Conservation (phyloP, 2,329 filamentous ascomycete species). For the Epichloe sibirici region DNA sequence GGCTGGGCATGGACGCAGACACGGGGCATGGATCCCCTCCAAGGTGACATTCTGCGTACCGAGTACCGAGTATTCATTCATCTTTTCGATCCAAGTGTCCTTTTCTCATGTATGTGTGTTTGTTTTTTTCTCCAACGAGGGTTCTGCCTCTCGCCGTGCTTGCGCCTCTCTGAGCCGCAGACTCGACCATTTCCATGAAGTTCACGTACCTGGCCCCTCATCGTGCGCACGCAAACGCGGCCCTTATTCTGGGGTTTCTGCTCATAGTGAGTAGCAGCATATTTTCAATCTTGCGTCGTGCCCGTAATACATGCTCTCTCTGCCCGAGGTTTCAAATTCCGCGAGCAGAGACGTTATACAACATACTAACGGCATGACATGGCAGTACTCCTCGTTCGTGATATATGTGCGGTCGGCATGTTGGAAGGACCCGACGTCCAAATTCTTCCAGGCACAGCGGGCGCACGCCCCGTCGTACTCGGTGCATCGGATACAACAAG, state of each 20-base stretch:
- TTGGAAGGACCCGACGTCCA: slow-evolving; percentile 7
- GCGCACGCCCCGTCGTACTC: slow-evolving; percentile 5
- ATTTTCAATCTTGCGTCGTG: too few species aligned
- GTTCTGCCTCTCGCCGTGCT: not conserved
- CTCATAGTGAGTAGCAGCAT: slow-evolving; percentile 1
- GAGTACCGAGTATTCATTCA: too few species aligned
- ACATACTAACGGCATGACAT: not conserved
- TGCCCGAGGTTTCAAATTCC: too few species aligned
- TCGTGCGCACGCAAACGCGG: not conserved
- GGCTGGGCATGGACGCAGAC: too few species aligned
- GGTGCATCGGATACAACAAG: slow-evolving; percentile 3
- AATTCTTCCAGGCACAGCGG: slow-evolving; percentile 3
- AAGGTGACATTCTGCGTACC: too few species aligned
- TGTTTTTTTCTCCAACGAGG: not conserved
- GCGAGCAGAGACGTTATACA: too few species aligned
- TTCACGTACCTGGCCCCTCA: not conserved
- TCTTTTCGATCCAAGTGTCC: not conserved
- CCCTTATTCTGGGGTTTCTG: slow-evolving; percentile 14
- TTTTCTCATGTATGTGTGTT: not conserved
- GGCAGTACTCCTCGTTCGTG: not conserved
- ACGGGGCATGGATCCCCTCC: too few species aligned
- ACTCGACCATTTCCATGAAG: not conserved
- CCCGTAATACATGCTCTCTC: not conserved
- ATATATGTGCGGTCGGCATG: slow-evolving; percentile 1
- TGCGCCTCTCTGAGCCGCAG: not conserved